These are phyloP conservation scores for Crithidia fasciculata DNA, from an alignment of 208 protist genomes.

Conservation along the genomic window DNA sequence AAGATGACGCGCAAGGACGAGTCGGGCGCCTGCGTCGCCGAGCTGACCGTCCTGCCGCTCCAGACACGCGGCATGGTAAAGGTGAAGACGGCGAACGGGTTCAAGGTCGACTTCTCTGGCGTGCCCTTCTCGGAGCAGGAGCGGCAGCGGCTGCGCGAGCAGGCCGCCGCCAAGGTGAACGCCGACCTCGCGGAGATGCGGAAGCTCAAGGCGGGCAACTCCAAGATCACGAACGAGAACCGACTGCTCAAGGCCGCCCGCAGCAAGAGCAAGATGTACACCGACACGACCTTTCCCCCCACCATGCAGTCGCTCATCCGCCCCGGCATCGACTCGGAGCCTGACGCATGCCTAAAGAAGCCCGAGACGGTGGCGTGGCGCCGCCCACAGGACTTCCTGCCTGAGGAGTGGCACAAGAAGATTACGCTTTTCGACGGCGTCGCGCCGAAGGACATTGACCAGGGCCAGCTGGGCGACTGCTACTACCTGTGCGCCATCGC, in stretches of 20 bases:
- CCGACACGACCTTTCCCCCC: conserved; percentile 63
- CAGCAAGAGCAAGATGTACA: conserved; percentile 41
- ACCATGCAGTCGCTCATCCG: conserved; percentile 47
- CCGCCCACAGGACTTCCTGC: conserved; percentile 59
- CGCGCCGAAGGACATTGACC: conserved; percentile 67
- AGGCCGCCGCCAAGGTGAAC: conserved; percentile 18
- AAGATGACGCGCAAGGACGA: conserved; percentile 31
- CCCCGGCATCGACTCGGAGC: conserved; percentile 43
- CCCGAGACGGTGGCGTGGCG: conserved; percentile 49
- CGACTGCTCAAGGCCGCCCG: conserved; percentile 44
- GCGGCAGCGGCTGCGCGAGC: conserved; percentile 15
- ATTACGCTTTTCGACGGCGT: conserved; percentile 46
- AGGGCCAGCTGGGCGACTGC: conserved; percentile 73
- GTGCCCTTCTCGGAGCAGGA: conserved; percentile 36
- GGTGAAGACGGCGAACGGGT: conserved; percentile 43
- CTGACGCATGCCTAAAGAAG: conserved; percentile 29
- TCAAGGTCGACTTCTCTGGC: conserved; percentile 35
- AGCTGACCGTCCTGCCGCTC: conserved; percentile 39
- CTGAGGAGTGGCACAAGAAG: conserved; percentile 43
- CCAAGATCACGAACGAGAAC: conserved; percentile 38
- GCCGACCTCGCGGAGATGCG: conserved; percentile 32
- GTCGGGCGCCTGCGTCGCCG: conserved; percentile 38
- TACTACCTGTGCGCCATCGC: conserved; percentile 68
- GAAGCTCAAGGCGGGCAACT: conserved; percentile 23
- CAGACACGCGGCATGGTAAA: conserved; percentile 52